These are phyloP conservation scores for Boletus edulis DNA, from an alignment of 768 basidiomycete genomes.

Conservation along the genomic window DNA sequence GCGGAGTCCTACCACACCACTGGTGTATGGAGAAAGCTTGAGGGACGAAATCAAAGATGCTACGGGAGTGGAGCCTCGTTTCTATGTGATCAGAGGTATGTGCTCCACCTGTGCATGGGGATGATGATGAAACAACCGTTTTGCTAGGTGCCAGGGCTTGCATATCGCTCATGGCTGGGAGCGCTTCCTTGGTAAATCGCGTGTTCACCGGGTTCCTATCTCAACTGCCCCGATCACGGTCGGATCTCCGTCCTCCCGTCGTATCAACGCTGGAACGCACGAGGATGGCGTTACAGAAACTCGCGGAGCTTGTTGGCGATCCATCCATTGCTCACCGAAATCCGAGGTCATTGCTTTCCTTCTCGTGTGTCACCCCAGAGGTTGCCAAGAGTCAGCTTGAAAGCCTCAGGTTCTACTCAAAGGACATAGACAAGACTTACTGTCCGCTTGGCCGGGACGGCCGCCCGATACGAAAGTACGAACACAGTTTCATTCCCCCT, in stretches of 20 bases:
- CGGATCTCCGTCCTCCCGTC: conserved; percentile 43
- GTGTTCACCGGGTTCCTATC: conserved; percentile 61
- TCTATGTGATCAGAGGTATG: conserved; percentile 64
- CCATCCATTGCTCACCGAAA: conserved; percentile 47
- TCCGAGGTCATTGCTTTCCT: conserved; percentile 63
- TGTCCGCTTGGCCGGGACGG: conserved; percentile 58
- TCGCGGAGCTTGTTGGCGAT: conserved; percentile 51
- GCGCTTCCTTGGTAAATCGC: conserved; percentile 61
- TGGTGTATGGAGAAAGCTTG: conserved; percentile 56
- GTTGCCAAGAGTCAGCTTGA: conserved; percentile 51
- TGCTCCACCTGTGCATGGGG: neutral
- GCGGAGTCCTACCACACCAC: conserved; percentile 49
- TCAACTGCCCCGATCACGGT: conserved; percentile 48
- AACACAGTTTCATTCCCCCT: neutral
- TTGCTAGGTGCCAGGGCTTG: conserved; percentile 51
- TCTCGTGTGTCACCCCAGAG: conserved; percentile 58
- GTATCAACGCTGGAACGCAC: conserved; percentile 47
- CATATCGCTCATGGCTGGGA: conserved; percentile 53
- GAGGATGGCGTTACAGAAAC: conserved; percentile 47
- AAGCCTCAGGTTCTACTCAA: conserved; percentile 43
- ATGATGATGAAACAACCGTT: neutral
- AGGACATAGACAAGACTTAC: conserved; percentile 46
- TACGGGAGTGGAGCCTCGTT: conserved; percentile 41
- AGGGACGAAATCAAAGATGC: conserved; percentile 48
- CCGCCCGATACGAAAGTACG: conserved; percentile 60